Evolutionary conservation across 202 grass and related monocot genomes (phyloP).

Genomic region (Alloteropsis angusta): DNA sequence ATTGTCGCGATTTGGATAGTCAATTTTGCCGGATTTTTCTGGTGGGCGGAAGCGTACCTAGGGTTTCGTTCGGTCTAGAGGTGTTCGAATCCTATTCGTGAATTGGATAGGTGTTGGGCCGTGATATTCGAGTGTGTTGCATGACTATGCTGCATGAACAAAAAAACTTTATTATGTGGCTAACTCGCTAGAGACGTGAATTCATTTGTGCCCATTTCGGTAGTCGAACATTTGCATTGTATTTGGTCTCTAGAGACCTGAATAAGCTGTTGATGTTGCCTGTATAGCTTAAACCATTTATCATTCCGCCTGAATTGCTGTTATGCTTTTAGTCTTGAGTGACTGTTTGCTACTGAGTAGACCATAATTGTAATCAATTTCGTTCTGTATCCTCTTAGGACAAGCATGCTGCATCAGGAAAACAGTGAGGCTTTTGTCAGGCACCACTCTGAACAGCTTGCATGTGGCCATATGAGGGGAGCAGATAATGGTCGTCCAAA

Average conservation of each 20-base stretch:
- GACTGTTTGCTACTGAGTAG: background rate
- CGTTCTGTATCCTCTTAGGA: constrained; percentile 8
- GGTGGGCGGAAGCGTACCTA: background rate
- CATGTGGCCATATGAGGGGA: constrained; percentile 29
- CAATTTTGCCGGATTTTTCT: constrained; percentile 7
- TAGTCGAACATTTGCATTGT: background rate
- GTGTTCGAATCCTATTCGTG: background rate
- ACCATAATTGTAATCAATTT: background rate
- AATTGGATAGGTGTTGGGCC: background rate
- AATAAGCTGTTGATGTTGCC: background rate
- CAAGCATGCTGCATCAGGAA: constrained; percentile 47
- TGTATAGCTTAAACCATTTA: background rate
- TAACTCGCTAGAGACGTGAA: background rate
- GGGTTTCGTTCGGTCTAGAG: constrained; percentile 18
- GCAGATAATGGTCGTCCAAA: constrained; percentile 12
- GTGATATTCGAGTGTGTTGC: background rate
- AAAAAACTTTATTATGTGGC: background rate
- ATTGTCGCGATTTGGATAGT: background rate
- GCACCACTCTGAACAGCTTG: constrained; percentile 38
- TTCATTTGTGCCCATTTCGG: background rate
- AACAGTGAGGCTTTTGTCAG: constrained; percentile 38
- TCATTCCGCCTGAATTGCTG: background rate
- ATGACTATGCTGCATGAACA: background rate
- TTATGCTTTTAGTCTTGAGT: background rate
- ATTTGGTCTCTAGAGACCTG: background rate